Evolutionary conservation across 1,139 yeast genomes (phyloP).

Genomic region (Zygosaccharomyces pseudobailii): DNA sequence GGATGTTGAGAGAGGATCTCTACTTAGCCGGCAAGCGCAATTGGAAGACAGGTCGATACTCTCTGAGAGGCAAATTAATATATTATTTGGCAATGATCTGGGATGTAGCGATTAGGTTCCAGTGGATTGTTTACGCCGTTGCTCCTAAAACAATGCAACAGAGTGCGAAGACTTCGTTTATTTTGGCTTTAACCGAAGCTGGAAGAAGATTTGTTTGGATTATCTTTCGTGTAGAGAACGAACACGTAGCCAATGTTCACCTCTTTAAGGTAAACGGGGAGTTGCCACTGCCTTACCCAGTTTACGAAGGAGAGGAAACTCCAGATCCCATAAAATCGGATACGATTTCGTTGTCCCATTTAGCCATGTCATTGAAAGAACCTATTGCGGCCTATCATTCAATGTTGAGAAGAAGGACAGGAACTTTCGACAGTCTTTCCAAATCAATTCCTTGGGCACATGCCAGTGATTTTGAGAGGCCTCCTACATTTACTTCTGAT

Average conservation of each 20-base stretch:
- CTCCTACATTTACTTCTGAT: constrained; percentile 25
- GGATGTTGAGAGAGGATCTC: constrained; percentile 65
- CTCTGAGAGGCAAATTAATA: constrained; percentile 46
- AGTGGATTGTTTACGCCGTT: constrained; percentile 78
- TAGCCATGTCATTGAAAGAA: constrained; percentile 12
- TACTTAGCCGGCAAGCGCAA: constrained; percentile 34
- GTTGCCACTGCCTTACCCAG: constrained; percentile 73
- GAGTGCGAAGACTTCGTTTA: constrained; percentile 84
- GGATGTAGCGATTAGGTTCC: constrained; percentile 74
- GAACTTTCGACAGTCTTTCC: constrained; percentile 47
- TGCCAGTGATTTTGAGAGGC: constrained; percentile 81
- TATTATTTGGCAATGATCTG: constrained; percentile 72
- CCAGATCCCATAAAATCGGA: constrained; percentile 12
- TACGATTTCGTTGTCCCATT: constrained; percentile 7
- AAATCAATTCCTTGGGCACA: constrained; percentile 73
- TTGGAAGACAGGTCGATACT: constrained; percentile 33
- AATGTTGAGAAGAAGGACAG: constrained; percentile 30
- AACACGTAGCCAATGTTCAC: constrained; percentile 85
- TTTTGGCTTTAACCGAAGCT: constrained; percentile 76
- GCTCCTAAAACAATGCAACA: constrained; percentile 77
- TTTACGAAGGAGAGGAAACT: constrained; percentile 10
- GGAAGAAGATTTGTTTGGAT: constrained; percentile 83
- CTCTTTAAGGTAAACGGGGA: constrained; percentile 84
- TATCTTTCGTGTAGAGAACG: constrained; percentile 89
- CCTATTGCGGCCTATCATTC: constrained; percentile 24